Percentiles rank a stretch among this genome's conserved stretches.
These are phyloP conservation scores for Aspergillus cristatus DNA, from an alignment of 495 filamentous ascomycete genomes.

Conservation along the genomic window DNA sequence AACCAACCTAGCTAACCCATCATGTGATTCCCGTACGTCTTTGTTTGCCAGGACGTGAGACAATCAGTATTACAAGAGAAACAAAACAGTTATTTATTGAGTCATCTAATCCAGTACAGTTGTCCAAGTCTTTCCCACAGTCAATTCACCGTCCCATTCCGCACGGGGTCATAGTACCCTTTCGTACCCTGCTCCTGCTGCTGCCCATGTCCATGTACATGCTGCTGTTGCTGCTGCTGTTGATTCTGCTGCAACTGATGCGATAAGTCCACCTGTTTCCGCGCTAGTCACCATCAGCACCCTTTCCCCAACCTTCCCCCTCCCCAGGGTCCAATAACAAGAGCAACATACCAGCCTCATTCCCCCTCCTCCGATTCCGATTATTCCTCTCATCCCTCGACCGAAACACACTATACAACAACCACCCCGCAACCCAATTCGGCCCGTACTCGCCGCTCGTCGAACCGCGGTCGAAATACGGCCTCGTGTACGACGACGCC, in stretches of 20 bases:
- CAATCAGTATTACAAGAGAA: no score
- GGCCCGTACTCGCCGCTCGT: slow-evolving; percentile 36
- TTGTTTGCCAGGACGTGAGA: no score
- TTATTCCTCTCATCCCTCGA: slow-evolving; percentile 49
- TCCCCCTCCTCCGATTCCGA: slow-evolving; percentile 35
- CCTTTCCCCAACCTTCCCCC: neutral
- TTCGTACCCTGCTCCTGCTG: slow-evolving; percentile 25
- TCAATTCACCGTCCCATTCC: slow-evolving; percentile 23
- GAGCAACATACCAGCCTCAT: slow-evolving; percentile 23
- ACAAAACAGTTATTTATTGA: no score
- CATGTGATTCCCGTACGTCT: no score
- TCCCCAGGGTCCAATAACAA: no score
- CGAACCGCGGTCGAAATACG: slow-evolving; percentile 29
- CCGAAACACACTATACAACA: slow-evolving; percentile 50
- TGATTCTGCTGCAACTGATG: no score
- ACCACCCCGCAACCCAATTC: slow-evolving; percentile 51
- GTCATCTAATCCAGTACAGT: no score
- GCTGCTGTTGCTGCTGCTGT: no score
- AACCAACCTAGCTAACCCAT: no score
- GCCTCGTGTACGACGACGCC: slow-evolving; percentile 25
- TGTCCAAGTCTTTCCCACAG: no score
- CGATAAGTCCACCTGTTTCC: no score
- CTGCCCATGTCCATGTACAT: no score
- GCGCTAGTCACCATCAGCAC: neutral
- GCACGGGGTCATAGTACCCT: slow-evolving; percentile 38